Conservation (phyloP, 306 rosid genomes). For the Prunus campanulata region DNA sequence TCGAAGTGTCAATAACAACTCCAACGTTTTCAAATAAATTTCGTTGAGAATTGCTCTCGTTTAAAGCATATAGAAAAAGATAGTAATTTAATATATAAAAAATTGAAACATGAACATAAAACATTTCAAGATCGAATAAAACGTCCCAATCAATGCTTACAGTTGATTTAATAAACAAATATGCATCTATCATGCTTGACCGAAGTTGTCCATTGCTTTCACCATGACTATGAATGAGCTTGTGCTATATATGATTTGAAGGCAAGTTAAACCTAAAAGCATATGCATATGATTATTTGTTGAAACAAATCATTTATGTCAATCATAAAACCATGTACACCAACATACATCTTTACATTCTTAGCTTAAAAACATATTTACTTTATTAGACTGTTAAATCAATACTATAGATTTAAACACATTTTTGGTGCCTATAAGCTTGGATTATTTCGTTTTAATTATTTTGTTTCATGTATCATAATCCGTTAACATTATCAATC, state of each 20-base stretch:
- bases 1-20: no score
- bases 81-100: background rate
- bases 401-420: background rate
- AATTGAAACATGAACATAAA: background rate
- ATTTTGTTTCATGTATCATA: background rate
- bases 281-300: conserved; percentile 9
- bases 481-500: background rate
- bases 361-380: no score
- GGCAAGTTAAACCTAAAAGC: conserved; percentile 6
- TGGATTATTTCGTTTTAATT: no score
- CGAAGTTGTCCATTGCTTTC: conserved; percentile 4
- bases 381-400: background rate
- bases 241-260: conserved; percentile 5
- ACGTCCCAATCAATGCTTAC: background rate
- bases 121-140: background rate
- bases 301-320: conserved; percentile 9
- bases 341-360: background rate
- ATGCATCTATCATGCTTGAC: background rate
- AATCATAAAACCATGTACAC: conserved; percentile 5
- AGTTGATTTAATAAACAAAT: background rate
- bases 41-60: no score
- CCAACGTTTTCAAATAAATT: no score
- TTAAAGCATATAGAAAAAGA: background rate
- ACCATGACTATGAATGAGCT: conserved; percentile 7
- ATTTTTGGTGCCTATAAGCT: background rate